Evolutionary conservation across 495 filamentous ascomycete genomes (phyloP).

Genomic region (Penicillium parvum): DNA sequence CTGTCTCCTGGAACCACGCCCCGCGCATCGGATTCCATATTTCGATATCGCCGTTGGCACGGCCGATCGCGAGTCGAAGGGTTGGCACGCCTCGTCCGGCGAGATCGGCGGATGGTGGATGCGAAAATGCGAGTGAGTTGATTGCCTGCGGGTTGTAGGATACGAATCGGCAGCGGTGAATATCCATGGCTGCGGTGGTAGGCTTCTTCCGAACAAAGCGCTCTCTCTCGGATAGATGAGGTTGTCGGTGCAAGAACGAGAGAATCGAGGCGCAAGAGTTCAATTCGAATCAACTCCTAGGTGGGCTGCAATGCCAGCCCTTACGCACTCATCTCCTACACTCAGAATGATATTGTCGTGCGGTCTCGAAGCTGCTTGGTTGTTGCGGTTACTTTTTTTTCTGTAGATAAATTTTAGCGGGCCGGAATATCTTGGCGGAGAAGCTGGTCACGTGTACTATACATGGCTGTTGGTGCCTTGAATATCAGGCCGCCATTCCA

Average conservation of each 20-base stretch:
- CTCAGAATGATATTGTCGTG: slow-evolving; percentile 9
- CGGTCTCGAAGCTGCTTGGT: slow-evolving; percentile 18
- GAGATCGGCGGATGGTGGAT: slow-evolving; percentile 56
- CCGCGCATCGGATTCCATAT: slow-evolving; percentile 93
- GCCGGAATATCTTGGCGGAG: slow-evolving; percentile 27
- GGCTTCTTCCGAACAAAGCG: slow-evolving; percentile 16
- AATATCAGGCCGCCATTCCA: slow-evolving; percentile 1
- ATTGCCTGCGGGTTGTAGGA: slow-evolving; percentile 91
- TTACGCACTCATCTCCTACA: slow-evolving; percentile 35
- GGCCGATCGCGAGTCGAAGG: slow-evolving; percentile 79
- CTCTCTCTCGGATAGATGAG: slow-evolving; percentile 9
- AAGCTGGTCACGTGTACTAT: slow-evolving; percentile 21
- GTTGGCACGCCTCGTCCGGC: slow-evolving; percentile 50
- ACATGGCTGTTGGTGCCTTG: slow-evolving; percentile 7
- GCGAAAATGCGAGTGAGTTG: slow-evolving; percentile 90
- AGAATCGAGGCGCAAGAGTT: slow-evolving; percentile 9
- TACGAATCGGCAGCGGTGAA: slow-evolving; percentile 95
- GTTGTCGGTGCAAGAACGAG: slow-evolving; percentile 8
- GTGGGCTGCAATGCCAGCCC: slow-evolving; percentile 25
- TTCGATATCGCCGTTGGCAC: slow-evolving; percentile 94
- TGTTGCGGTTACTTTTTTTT: slow-evolving; percentile 27
- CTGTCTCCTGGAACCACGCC: slow-evolving; percentile 83
- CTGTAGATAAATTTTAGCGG: slow-evolving; percentile 34
- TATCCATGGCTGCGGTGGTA: slow-evolving; percentile 62
- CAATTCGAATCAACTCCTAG: slow-evolving; percentile 23